Evolutionary conservation across 2,329 filamentous ascomycete genomes (phyloP).

Genomic region (Colletotrichum limetticola): DNA sequence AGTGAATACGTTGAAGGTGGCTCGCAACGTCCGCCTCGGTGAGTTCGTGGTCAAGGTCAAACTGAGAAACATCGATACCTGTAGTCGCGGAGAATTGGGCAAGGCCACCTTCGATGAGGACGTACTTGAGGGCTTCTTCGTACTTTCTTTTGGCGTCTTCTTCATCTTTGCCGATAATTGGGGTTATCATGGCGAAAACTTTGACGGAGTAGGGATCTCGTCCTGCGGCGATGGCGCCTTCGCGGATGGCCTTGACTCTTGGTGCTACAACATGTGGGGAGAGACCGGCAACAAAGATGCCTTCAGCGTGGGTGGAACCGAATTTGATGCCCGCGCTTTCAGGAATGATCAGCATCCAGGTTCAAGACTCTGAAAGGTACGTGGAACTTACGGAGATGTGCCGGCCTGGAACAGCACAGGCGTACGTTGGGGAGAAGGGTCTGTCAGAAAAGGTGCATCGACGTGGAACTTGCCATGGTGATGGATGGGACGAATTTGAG

Average conservation of each 20-base stretch:
- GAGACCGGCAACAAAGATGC: slow-evolving; percentile 67
- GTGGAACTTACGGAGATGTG: slow-evolving; percentile 51
- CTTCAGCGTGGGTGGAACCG: slow-evolving; percentile 68
- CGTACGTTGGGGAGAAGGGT: slow-evolving; percentile 67
- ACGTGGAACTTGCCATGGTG: slow-evolving; percentile 24
- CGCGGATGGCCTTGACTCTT: slow-evolving; percentile 63
- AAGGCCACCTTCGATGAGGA: slow-evolving; percentile 62
- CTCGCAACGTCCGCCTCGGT: slow-evolving; percentile 60
- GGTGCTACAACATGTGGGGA: slow-evolving; percentile 58
- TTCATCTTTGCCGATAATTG: slow-evolving; percentile 59
- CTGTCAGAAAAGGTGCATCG: slow-evolving; percentile 21
- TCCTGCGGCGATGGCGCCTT: slow-evolving; percentile 59
- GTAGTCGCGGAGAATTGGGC: slow-evolving; percentile 68
- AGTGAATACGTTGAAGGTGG: slow-evolving; percentile 62
- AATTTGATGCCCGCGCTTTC: slow-evolving; percentile 63
- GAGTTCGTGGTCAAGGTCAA: slow-evolving; percentile 69
- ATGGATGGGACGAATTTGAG: slow-evolving; percentile 14
- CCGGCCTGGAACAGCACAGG: slow-evolving; percentile 70
- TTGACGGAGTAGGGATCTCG: slow-evolving; percentile 68
- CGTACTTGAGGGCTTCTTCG: slow-evolving; percentile 61
- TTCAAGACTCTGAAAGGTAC: not conserved
- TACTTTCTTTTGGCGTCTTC: slow-evolving; percentile 64
- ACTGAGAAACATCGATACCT: slow-evolving; percentile 67
- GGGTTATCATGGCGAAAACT: slow-evolving; percentile 62
- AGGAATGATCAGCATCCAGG: not conserved